phyloP scores from a whole-genome alignment of 2,329 filamentous ascomycete species.

The Colletotrichum camelliae region DNA sequence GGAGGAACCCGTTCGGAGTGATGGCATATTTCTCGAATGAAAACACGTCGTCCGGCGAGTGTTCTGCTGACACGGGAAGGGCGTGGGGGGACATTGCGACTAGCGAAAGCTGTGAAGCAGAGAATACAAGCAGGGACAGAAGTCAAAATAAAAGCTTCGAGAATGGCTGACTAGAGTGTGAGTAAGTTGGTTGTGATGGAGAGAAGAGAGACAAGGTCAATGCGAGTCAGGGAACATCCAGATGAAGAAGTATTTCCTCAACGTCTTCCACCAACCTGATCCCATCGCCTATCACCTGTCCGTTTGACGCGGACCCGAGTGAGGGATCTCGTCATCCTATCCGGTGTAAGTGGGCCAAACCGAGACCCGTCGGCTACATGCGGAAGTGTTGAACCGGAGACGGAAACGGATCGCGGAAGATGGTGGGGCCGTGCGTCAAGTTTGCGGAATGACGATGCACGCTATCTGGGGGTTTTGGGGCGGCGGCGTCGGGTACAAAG shows the following conservation, averaged over 20 bases:
- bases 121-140: neutral
- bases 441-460: conserved; percentile 14
- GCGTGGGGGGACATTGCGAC: conserved; percentile 49
- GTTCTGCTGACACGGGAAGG: conserved; percentile 24
- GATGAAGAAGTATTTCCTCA: conserved; percentile 2
- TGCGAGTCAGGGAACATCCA: conserved; percentile 1
- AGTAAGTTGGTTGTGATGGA: neutral
- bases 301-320: neutral
- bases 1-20: conserved; percentile 76
- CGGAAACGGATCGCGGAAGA: conserved; percentile 22
- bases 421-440: neutral
- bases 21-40: conserved; percentile 40
- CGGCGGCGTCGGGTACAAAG: conserved; percentile 21
- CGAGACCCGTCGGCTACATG: conserved; percentile 18
- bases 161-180: neutral
- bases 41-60: conserved; percentile 9
- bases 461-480: neutral
- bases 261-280: neutral
- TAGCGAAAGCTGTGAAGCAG: neutral
- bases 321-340: neutral
- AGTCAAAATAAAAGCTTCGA: neutral
- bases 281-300: neutral
- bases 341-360: conserved; percentile 4
- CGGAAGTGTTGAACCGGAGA: conserved; percentile 9
- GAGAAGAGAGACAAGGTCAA: neutral